Percentiles rank a stretch among this genome's conserved stretches.
These are phyloP conservation scores for Pseudopyricularia cyperi DNA, from an alignment of 2,329 filamentous ascomycete species.

Conservation along the genomic window DNA sequence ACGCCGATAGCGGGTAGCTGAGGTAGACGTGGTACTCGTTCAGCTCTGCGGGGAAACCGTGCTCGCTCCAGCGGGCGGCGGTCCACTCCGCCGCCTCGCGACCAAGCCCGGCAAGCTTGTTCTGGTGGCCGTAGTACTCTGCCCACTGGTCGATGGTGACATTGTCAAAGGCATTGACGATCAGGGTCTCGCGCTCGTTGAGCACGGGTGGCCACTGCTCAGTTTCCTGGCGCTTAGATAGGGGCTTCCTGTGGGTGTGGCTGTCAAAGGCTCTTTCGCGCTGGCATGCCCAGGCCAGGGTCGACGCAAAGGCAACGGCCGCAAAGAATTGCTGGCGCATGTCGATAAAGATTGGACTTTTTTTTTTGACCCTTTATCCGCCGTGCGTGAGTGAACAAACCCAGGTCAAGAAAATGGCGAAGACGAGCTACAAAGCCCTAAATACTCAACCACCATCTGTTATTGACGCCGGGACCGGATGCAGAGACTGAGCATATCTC, in stretches of 20 bases:
- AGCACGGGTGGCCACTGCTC: constrained; percentile 17
- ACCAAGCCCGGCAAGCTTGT: constrained; percentile 23
- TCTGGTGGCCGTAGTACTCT: constrained; percentile 24
- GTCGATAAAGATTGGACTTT: neutral
- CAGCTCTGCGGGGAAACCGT: constrained; percentile 19
- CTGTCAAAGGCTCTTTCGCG: neutral
- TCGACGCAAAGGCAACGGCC: neutral
- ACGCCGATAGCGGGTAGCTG: constrained; percentile 46
- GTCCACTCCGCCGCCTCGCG: constrained; percentile 24
- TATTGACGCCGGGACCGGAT: neutral
- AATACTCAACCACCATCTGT: no score
- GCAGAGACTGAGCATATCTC: neutral
- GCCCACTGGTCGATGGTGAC: constrained; percentile 23
- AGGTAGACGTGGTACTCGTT: constrained; percentile 45
- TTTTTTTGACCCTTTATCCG: neutral
- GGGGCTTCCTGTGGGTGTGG: neutral
- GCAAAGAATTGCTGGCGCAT: neutral
- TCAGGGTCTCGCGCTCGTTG: constrained; percentile 17
- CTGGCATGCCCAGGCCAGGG: constrained; percentile 1
- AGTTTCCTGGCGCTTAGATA: neutral
- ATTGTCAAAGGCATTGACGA: constrained; percentile 23
- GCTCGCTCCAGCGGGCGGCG: constrained; percentile 20
- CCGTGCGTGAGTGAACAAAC: neutral
- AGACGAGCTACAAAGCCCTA: neutral
- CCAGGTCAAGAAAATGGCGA: no score